phyloP scores from a whole-genome alignment of 805 yeast genomes.

The Jamesozyma hellenica region DNA sequence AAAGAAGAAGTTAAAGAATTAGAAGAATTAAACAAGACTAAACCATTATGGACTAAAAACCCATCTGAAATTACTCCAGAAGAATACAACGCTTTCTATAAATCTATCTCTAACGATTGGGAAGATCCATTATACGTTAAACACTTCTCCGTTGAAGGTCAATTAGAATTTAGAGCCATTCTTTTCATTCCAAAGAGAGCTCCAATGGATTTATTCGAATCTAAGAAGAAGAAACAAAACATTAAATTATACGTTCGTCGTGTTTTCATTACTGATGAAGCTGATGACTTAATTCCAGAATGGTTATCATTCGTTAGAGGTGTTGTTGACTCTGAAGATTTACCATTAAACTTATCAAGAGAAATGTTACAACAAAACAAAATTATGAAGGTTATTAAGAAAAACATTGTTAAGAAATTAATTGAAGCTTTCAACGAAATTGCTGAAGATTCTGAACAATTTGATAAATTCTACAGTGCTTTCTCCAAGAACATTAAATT shows the following conservation, averaged over 20 bases:
- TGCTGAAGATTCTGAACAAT: constrained; percentile 97
- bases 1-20: constrained; percentile 90
- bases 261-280: constrained; percentile 98
- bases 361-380: constrained; percentile 99
- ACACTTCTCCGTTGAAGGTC: constrained; percentile 99
- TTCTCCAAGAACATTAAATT: constrained; percentile 96
- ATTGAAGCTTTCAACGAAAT: constrained; percentile 98
- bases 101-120: constrained; percentile 99
- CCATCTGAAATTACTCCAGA: constrained; percentile 96
- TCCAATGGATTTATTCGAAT: constrained; percentile 95
- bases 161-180: constrained; percentile 97
- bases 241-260: constrained; percentile 98
- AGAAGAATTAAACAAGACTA: constrained; percentile 97
- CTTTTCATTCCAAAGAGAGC: constrained; percentile 98
- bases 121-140: constrained; percentile 99
- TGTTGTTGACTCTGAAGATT: constrained; percentile 99
- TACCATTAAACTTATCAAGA: constrained; percentile 99
- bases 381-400: constrained; percentile 97
- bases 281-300: constrained; percentile 98
- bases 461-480: constrained; percentile 95
- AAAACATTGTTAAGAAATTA: constrained; percentile 96
- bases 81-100: constrained; percentile 98
- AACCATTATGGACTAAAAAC: constrained; percentile 98
- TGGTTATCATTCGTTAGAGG: constrained; percentile 97
- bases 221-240: constrained; percentile 98